Conservation (phyloP, 106 monocot species). For the Hemerocallis citrina region DNA sequence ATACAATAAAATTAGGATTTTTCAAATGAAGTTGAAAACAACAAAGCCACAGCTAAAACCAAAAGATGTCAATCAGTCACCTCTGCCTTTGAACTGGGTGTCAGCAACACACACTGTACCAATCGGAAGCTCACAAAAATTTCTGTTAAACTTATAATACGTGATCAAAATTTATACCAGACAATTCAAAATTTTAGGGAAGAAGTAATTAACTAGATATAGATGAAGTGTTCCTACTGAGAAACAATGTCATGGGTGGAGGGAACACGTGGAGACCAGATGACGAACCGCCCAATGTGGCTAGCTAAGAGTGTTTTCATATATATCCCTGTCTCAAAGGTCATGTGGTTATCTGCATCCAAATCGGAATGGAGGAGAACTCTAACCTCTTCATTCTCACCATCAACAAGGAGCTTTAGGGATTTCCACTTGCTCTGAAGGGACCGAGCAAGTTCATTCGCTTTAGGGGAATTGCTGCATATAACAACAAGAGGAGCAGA, state of each 20-base stretch:
- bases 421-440: slow-evolving; percentile 18
- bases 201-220: too few species aligned
- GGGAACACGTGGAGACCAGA: slow-evolving; percentile 60
- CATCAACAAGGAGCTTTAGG: slow-evolving; percentile 23
- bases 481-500: slow-evolving; percentile 19
- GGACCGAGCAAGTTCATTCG: slow-evolving; percentile 21
- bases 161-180: not conserved
- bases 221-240: slow-evolving; percentile 24
- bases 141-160: slow-evolving; percentile 26
- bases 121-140: slow-evolving; percentile 44
- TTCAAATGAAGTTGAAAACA: not conserved
- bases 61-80: slow-evolving; percentile 12
- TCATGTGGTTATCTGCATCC: slow-evolving; percentile 1
- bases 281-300: slow-evolving; percentile 44
- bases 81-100: slow-evolving; percentile 68
- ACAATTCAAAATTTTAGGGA: not conserved
- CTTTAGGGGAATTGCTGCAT: slow-evolving; percentile 33
- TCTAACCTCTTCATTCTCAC: slow-evolving; percentile 12
- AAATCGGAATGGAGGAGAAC: slow-evolving; percentile 26
- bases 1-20: slow-evolving; percentile 2
- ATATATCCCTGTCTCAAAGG: slow-evolving; percentile 21
- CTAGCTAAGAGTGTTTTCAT: slow-evolving; percentile 34
- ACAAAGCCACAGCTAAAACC: not conserved
- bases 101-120: slow-evolving; percentile 55
- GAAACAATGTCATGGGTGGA: slow-evolving; percentile 73